Evolutionary conservation across 345 rosid species (phyloP), one percentile per base, ranked within the genome.

Genomic region (Clarkia xantiana): DNA sequence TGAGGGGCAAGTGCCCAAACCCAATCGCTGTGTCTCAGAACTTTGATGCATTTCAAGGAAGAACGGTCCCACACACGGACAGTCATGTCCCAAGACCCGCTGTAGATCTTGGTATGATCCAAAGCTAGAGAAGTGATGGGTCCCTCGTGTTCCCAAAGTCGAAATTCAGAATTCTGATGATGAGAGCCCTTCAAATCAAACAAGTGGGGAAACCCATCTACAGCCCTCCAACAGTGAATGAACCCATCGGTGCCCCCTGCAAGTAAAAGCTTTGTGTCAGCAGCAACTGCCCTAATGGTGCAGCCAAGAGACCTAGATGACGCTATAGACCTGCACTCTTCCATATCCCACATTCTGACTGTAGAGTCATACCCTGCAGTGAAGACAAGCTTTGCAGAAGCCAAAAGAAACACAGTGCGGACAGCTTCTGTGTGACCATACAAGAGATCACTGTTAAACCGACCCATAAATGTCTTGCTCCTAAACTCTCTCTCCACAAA

Each of bases 61-160:
- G 80, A 52, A 10, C 91, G 83, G 57, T 86, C 84, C 97, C 97
- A 86, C 42, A 89, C 50, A 42, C 95, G 77, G 57, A 86, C 86
- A 39, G 95, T 70, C 97, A 82, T 80, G 65, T 89, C 97, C 97
- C 94, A 89, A 3, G 97, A 82, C 52, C 95, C 88, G 36, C 94
- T 89, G 44, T 67, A 85, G 54, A 89, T 75, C 68, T 67, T 73
- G 11, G 57, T 59, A 43, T 63, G 61, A 56, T 89, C 95, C 73
- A 89, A 52, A 15, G 86, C 86, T 57, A 89, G 80, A 51, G 71
- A 85, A 20, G 87, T 85, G 59, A 89, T 63, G 12, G 97, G 90
- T 18, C 95, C 97, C 40, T 65, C 87, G n/a, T 89, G 97, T 58
- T 76, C 91, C 97, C 94, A 82, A 41, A 89, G 77, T 6, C 79